Percentiles rank a stretch among this genome's conserved stretches.
These are phyloP conservation scores for Pseudonitzschia multiseries DNA, from an alignment of 108 stramenopile genomes.

Conservation along the genomic window DNA sequence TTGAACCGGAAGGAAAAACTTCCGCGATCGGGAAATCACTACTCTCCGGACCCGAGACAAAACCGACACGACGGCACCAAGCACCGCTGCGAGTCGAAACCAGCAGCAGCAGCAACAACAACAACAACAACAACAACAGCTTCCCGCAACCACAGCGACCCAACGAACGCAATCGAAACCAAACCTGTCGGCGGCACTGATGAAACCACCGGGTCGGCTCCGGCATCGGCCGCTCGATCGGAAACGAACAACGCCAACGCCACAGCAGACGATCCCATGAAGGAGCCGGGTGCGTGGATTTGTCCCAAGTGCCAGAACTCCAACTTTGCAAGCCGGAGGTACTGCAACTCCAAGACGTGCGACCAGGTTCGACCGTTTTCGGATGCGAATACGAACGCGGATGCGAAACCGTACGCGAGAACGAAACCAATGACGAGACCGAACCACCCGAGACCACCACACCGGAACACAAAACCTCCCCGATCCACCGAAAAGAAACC, in stretches of 20 bases:
- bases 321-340: constrained; percentile 24
- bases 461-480: background rate
- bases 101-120: background rate
- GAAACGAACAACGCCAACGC: too few relatives aligned
- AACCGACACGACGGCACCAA: background rate
- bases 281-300: constrained; percentile 12
- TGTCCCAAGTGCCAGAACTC: constrained; percentile 22
- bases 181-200: too few relatives aligned
- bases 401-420: background rate
- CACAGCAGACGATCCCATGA: background rate
- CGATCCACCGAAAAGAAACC: background rate
- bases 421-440: too few relatives aligned
- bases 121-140: background rate
- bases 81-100: background rate
- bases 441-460: background rate
- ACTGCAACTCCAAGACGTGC: constrained; percentile 21
- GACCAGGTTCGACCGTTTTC: constrained; percentile 5
- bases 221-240: too few relatives aligned
- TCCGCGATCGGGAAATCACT: background rate
- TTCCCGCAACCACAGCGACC: background rate
- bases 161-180: background rate
- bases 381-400: background rate
- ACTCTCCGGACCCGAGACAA: background rate
- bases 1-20: background rate
- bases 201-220: too few relatives aligned